Evolutionary conservation across 345 rosid species (phyloP), one percentile per base, ranked within the genome.

Genomic region (Linum tenue): DNA sequence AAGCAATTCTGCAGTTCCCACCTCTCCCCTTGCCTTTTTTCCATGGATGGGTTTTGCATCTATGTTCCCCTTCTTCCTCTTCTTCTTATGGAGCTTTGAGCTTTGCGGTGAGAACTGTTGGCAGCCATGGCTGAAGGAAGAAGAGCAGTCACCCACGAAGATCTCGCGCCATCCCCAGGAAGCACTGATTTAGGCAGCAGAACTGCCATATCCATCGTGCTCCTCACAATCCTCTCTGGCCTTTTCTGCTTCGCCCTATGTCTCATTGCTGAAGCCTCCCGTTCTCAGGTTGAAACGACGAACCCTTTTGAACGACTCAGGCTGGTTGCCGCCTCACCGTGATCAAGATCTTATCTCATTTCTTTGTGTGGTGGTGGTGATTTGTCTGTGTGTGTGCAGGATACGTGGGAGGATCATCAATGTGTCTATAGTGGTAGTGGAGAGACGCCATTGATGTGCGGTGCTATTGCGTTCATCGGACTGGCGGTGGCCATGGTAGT

Each of bases 271-370:
- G 99, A 94, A 84, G 95, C 92, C 64, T 82, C 89, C 3, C 92
- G 85, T 70, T 88, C 99, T 50, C 91, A 77, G 92, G 96, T 94
- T 73, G 39, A n/a, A n/a, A n/a, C n/a, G n/a, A n/a, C n/a, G n/a
- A n/a, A n/a, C n/a, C n/a, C n/a, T n/a, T n/a, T n/a, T n/a, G n/a
- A n/a, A n/a, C n/a, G n/a, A n/a, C n/a, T n/a, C n/a, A n/a, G n/a
- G n/a, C n/a, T n/a, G n/a, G n/a, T n/a, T n/a, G n/a, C n/a, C n/a
- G n/a, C n/a, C 36, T 31, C 3, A 3, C 31, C 7, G 11, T 8
- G 8, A 0, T 37, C 60, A 0, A 9, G 22, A 57, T 57, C 3
- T n/a, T 1, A 10, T n/a, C 22, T 12, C 7, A 56, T 56, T 5
- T 8, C 5, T 37, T 17, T 10, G 35, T 5, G 37, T 57, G 38